Base-by-base conservation (phyloP, 2,329 filamentous ascomycete genomes). In the Phialophora macrospora region DNA sequence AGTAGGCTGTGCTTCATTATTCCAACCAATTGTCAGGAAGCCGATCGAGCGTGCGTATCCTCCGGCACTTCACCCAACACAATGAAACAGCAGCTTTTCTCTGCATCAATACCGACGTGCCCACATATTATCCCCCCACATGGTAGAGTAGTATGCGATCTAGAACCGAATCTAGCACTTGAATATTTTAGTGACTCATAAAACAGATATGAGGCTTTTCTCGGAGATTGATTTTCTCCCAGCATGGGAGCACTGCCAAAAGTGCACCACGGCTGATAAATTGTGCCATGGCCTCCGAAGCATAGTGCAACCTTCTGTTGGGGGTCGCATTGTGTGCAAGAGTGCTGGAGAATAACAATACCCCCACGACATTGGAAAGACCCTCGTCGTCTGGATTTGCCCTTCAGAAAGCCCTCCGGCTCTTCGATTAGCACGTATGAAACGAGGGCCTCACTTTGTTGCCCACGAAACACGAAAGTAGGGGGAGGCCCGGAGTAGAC, bases 1-100 rank as follows among this genome's bases (percentile, higher is more conserved):
- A 41, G 4, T 41, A 17, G 14, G 17, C 34, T 1, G 34, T 41
- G 34, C 34, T 38, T 38, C 34, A 5, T 5, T 17, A 32, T 38
- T 38, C 17, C 12, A 17, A 38, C 11, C 34, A 38, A 38, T 38
- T 6, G 1, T 38, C 12, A 38, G 2, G 12, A 38, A 38, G 12
- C 34, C 17, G 34, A 14, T 8, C 3, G 2, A 38, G 4, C 4
- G 34, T 17, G 0, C 12, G 34, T 38, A 5, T 14, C 1, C 34
- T 5, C 3, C 1, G 1, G 2, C 34, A 17, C 12, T 38, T 3
- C 4, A 14, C 4, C 0, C 34, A 38, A 38, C 1, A 1, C 4
- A 49, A 49, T 26, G 8, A 49, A 49, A 24, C 11, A 49, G 24
- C 46, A 24, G 20, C 24, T 20, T n/a, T 22, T 5, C 1, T 49